Percentiles rank a stretch among this genome's conserved stretches.
Conservation (phyloP, 2,329 filamentous ascomycete genomes). For the Claviceps sp. region DNA sequence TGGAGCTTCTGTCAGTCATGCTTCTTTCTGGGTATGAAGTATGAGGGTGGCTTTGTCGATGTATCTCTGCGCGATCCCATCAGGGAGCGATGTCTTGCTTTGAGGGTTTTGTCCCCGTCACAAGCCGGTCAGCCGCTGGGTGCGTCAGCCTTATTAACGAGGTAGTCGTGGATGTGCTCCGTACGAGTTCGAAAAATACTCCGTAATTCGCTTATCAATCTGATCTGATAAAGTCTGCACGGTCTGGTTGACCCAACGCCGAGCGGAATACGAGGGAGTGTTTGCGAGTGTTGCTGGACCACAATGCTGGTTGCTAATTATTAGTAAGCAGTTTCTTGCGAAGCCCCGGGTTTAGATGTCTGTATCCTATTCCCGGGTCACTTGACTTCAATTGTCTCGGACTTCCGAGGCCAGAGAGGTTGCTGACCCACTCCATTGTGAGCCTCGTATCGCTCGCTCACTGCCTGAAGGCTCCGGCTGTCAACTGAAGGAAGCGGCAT, state of each 20-base stretch:
- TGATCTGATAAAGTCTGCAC: conserved; percentile 22
- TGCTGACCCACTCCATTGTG: conserved; percentile 29
- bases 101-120: conserved; percentile 8
- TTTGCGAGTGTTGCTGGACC: too few species aligned
- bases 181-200: too few species aligned
- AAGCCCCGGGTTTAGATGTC: too few species aligned
- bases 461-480: conserved; percentile 41
- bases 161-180: too few species aligned
- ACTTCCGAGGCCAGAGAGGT: too few species aligned
- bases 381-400: too few species aligned
- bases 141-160: too few species aligned
- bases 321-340: too few species aligned
- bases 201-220: conserved; percentile 27
- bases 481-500: conserved; percentile 97
- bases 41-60: background rate
- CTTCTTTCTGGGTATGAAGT: background rate
- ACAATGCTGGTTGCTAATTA: too few species aligned
- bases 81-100: background rate
- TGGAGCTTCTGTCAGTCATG: conserved; percentile 23
- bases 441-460: conserved; percentile 99
- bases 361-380: too few species aligned
- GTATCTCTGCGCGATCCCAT: background rate
- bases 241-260: conserved; percentile 11
- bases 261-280: conserved; percentile 20
- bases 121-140: too few species aligned